Conservation (phyloP, 495 filamentous ascomycete species). For the Penicillium maclennaniae region DNA sequence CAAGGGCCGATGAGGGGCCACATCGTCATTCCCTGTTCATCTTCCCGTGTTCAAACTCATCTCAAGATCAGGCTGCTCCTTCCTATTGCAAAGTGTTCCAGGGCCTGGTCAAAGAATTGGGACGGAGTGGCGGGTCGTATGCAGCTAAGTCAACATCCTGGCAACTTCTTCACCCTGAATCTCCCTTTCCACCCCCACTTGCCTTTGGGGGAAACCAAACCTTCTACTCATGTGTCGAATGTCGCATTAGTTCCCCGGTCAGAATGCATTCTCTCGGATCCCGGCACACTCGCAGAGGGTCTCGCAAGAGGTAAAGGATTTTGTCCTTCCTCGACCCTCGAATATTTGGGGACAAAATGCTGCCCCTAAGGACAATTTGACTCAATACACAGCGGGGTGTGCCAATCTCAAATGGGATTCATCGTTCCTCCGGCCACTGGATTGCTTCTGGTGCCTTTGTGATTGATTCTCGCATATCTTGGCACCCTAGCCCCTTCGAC, state of each 20-base stretch:
- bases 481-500: constrained; percentile 8
- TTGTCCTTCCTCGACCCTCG: neutral
- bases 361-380: neutral
- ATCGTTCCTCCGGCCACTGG: constrained; percentile 10
- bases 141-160: neutral
- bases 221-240: neutral
- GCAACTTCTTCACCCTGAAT: neutral
- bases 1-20: neutral
- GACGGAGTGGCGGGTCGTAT: neutral
- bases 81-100: neutral
- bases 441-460: constrained; percentile 3
- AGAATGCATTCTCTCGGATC: neutral
- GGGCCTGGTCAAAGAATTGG: neutral
- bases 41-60: neutral
- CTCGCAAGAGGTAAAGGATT: neutral
- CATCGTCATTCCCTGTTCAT: neutral
- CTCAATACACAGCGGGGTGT: neutral
- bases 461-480: constrained; percentile 18
- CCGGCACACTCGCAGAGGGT: neutral
- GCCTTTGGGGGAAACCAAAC: neutral
- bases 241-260: neutral
- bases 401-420: neutral
- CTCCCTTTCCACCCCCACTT: neutral
- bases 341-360: constrained; percentile 2
- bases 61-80: neutral